Conservation (phyloP, 192 early-diverging fungal genomes). For the Rhizophagus clarus region DNA sequence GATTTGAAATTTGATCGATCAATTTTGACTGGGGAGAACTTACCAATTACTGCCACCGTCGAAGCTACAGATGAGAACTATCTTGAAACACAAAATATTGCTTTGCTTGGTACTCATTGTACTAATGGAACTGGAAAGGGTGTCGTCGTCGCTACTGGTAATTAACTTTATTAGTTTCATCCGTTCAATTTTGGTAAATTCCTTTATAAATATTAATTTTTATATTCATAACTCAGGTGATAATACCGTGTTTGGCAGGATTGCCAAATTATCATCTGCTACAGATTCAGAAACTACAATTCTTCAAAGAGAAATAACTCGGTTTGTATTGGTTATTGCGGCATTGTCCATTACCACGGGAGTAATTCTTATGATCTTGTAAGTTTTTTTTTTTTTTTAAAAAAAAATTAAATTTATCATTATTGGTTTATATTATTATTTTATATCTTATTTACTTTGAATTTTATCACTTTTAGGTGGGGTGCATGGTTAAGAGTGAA, state of each 20-base stretch:
- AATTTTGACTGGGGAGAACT: constrained; percentile 76
- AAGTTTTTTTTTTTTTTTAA: too few relatives aligned
- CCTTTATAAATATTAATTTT: neutral
- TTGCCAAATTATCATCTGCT: constrained; percentile 61
- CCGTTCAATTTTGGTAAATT: neutral
- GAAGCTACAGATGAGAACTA: constrained; percentile 71
- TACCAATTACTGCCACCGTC: constrained; percentile 63
- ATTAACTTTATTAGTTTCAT: neutral
- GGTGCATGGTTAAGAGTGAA: neutral
- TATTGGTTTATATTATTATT: too few relatives aligned
- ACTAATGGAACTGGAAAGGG: constrained; percentile 73
- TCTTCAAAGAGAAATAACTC: constrained; percentile 62
- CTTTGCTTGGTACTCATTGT: constrained; percentile 69
- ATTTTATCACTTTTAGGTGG: neutral
- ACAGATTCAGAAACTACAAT: constrained; percentile 47
- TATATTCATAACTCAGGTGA: neutral
- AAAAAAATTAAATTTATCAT: too few relatives aligned
- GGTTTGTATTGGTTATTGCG: constrained; percentile 74
- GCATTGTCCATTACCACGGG: constrained; percentile 46
- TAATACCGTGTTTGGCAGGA: constrained; percentile 73
- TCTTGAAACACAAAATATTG: constrained; percentile 82
- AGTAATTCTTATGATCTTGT: constrained; percentile 35
- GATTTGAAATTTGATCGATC: constrained; percentile 82
- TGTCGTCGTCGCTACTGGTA: constrained; percentile 75
- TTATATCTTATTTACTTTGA: too few relatives aligned